Evolutionary conservation across 2,329 filamentous ascomycete genomes (phyloP).

Genomic region (Ophiocordyceps camponoti-saundersi): DNA sequence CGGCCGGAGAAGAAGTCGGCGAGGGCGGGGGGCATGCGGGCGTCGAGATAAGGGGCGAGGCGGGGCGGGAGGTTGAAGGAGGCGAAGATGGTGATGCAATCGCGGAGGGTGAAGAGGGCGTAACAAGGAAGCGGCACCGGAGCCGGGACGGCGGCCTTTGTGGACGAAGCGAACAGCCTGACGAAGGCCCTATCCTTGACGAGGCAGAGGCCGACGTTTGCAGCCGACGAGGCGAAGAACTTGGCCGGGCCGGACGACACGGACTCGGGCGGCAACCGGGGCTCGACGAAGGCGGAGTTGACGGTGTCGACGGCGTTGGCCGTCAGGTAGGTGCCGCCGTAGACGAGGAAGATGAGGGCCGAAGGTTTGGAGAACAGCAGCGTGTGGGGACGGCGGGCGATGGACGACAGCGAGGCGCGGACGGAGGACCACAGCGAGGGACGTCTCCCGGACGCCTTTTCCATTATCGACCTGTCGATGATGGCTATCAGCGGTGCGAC

Average conservation of each 20-base stretch:
- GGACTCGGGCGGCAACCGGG: slow-evolving; percentile 35
- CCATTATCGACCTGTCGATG: slow-evolving; percentile 74
- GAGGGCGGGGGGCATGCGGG: slow-evolving; percentile 34
- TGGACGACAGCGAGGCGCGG: slow-evolving; percentile 34
- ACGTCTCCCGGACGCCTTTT: slow-evolving; percentile 57
- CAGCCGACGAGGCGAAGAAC: slow-evolving; percentile 62
- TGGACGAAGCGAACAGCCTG: slow-evolving; percentile 56
- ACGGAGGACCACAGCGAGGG: slow-evolving; percentile 40
- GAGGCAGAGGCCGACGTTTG: slow-evolving; percentile 73
- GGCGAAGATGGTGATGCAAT: slow-evolving; percentile 80
- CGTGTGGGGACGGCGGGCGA: slow-evolving; percentile 41
- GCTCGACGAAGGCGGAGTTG: slow-evolving; percentile 37
- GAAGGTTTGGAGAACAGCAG: slow-evolving; percentile 51
- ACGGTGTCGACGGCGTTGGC: slow-evolving; percentile 78
- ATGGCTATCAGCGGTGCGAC: slow-evolving; percentile 76
- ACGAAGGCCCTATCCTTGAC: slow-evolving; percentile 85
- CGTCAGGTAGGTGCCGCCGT: slow-evolving; percentile 77
- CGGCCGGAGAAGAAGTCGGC: slow-evolving; percentile 26
- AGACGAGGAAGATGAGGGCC: slow-evolving; percentile 55
- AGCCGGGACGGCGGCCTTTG: slow-evolving; percentile 21
- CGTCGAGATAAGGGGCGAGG: slow-evolving; percentile 51
- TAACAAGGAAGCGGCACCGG: slow-evolving; percentile 56
- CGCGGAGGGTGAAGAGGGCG: slow-evolving; percentile 62
- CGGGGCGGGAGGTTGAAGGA: slow-evolving; percentile 78
- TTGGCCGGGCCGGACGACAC: slow-evolving; percentile 64